phyloP scores from a whole-genome alignment of 1,284 basidiomycete genomes.

The Volvariella volvacea region DNA sequence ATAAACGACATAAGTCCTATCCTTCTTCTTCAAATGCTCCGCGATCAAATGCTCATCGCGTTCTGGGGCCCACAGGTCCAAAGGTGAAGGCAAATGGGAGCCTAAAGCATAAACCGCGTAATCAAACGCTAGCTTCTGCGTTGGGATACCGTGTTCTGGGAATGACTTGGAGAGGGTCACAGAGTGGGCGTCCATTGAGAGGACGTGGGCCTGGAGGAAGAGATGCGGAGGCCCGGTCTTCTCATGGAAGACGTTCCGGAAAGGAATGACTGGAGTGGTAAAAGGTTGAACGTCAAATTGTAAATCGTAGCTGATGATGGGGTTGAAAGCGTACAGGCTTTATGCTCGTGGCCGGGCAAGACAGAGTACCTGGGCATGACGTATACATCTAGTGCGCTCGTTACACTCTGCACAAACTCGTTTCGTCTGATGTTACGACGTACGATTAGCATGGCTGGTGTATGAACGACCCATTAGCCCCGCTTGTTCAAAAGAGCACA shows the following conservation, averaged over 20 bases:
- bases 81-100: slow-evolving; percentile 47
- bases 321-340: slow-evolving; percentile 45
- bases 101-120: slow-evolving; percentile 56
- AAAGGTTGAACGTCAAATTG: too few relatives aligned
- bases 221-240: slow-evolving; percentile 15
- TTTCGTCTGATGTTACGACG: slow-evolving; percentile 11
- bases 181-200: slow-evolving; percentile 32
- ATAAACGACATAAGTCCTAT: slow-evolving; percentile 16
- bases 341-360: slow-evolving; percentile 64
- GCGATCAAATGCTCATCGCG: slow-evolving; percentile 5
- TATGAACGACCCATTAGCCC: neutral
- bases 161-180: slow-evolving; percentile 42
- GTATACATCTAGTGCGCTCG: slow-evolving; percentile 41
- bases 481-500: neutral
- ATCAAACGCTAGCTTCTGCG: slow-evolving; percentile 33
- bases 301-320: neutral
- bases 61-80: slow-evolving; percentile 42
- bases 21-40: slow-evolving; percentile 6
- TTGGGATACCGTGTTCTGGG: slow-evolving; percentile 34
- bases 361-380: slow-evolving; percentile 59
- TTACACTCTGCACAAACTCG: neutral
- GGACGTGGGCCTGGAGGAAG: slow-evolving; percentile 32
- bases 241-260: slow-evolving; percentile 32
- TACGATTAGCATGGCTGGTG: slow-evolving; percentile 42
- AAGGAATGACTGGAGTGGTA: slow-evolving; percentile 50